Evolutionary conservation across 441 rosid genomes (phyloP).

Genomic region (Jatropha podagrica): DNA sequence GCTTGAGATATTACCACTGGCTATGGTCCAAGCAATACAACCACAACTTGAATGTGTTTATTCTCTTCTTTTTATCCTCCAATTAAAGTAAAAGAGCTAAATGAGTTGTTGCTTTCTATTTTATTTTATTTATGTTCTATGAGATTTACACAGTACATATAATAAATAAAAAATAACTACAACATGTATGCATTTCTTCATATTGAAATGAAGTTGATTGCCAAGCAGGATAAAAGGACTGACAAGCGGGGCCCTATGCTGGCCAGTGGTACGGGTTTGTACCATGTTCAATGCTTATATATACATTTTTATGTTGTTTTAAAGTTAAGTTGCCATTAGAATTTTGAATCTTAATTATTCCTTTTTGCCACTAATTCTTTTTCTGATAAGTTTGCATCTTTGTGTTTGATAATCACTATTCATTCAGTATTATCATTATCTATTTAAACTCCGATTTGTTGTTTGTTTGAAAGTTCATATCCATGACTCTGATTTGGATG

Average conservation of each 20-base stretch:
- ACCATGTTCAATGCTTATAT: constrained; percentile 13
- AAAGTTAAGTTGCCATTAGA: not conserved
- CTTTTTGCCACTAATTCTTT: too few species aligned
- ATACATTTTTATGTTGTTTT: constrained; percentile 9
- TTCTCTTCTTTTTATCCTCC: constrained; percentile 35
- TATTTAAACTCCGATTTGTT: too few species aligned
- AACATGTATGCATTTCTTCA: too few species aligned
- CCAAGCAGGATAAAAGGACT: not conserved
- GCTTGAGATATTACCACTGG: constrained; percentile 29
- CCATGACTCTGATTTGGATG: too few species aligned
- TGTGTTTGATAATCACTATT: too few species aligned
- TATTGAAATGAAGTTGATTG: not conserved
- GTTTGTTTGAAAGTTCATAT: too few species aligned
- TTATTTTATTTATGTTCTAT: constrained; percentile 7
- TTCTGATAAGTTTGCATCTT: too few species aligned
- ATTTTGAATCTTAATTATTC: not conserved
- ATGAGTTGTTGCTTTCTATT: constrained; percentile 28
- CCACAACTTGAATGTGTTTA: constrained; percentile 32
- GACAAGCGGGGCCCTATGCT: constrained; percentile 2
- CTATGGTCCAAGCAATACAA: constrained; percentile 31
- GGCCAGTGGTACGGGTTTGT: constrained; percentile 25
- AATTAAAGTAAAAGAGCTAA: constrained; percentile 26
- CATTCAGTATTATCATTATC: too few species aligned
- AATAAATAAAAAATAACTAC: too few species aligned
- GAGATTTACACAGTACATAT: too few species aligned